Base-by-base conservation (phyloP, 1,139 yeast genomes). In the Pichia sp. region DNA sequence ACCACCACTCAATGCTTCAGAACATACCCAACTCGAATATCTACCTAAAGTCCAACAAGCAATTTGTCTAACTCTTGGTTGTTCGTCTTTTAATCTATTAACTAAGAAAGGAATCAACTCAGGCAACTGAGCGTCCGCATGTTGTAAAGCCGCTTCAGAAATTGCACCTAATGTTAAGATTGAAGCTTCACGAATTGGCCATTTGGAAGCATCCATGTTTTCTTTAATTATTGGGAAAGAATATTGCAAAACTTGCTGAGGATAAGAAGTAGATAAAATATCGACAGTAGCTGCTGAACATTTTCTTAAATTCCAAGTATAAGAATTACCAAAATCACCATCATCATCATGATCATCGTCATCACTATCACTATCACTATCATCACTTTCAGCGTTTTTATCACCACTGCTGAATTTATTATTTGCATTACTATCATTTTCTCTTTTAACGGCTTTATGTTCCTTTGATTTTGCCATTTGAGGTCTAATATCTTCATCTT, bases 1-100 rank as follows among this genome's bases (percentile, higher is more conserved):
- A 3, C 84, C 86, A 34, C 82, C 82, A 40, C 70, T 73, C 48
- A 70, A 72, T 2, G 84, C 84, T 60, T 83, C 87, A 27, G 73
- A 73, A 47, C 83, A 75, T 26, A 90, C 85, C 96, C 96, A 90
- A 4, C 78, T 61, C 1, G 95, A 77, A 64, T 83, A 92, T 51
- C 97, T 75, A 39, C 96, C 85, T 45, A 92, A 70, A 0, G 97
- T 87, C 98, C 98, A 92, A 69, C 97, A 90, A 0, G 96, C 73
- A 48, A 92, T 92, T 65, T 88, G 95, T 56, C 97, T 76, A 8
- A 92, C 96, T 42, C 95, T 78, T 7, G 96, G 84, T 66, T 89
- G 86, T 11, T 70, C 66, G 64, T 90, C 97, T 49, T 73, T 73
- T 53, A 90, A 69, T 59, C 95, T 75, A 50, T 88, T 88, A 32